Evolutionary conservation across 768 basidiomycete species (phyloP).

Genomic region (Solioccasus polychromus): DNA sequence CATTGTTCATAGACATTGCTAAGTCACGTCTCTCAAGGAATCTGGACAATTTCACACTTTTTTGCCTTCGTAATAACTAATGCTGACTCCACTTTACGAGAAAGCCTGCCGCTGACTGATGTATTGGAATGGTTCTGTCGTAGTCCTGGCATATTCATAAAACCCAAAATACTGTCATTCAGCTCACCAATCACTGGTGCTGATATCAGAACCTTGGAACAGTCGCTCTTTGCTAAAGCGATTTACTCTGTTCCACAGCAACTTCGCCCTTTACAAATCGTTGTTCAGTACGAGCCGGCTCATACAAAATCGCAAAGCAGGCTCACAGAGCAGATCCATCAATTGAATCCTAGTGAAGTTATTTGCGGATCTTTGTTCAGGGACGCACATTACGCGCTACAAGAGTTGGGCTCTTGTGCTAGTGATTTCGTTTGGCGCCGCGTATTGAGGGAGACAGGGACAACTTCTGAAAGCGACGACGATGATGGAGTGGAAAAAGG

Average conservation of each 20-base stretch:
- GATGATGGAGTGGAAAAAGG: conserved; percentile 29
- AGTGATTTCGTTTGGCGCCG: conserved; percentile 69
- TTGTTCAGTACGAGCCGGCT: conserved; percentile 51
- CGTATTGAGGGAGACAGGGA: conserved; percentile 38
- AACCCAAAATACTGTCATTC: conserved; percentile 46
- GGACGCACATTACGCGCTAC: conserved; percentile 43
- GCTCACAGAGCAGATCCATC: conserved; percentile 47
- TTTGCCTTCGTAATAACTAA: conserved; percentile 44
- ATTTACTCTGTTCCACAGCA: conserved; percentile 35
- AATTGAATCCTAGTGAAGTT: conserved; percentile 39
- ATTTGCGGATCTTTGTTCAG: conserved; percentile 43
- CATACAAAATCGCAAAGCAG: conserved; percentile 35
- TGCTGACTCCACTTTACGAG: conserved; percentile 36
- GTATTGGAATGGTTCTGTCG: conserved; percentile 47
- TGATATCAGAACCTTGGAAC: conserved; percentile 39
- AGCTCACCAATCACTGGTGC: conserved; percentile 25
- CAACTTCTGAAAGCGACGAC: conserved; percentile 35
- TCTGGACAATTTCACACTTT: conserved; percentile 42
- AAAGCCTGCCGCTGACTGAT: conserved; percentile 39
- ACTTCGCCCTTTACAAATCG: conserved; percentile 46
- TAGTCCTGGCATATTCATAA: conserved; percentile 30
- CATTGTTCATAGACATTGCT: conserved; percentile 37
- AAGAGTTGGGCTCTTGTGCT: conserved; percentile 65
- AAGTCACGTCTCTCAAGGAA: conserved; percentile 35
- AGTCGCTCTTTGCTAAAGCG: conserved; percentile 38